Conservation (phyloP, 1,139 yeast genomes). For the Tardiomyces blankii region DNA sequence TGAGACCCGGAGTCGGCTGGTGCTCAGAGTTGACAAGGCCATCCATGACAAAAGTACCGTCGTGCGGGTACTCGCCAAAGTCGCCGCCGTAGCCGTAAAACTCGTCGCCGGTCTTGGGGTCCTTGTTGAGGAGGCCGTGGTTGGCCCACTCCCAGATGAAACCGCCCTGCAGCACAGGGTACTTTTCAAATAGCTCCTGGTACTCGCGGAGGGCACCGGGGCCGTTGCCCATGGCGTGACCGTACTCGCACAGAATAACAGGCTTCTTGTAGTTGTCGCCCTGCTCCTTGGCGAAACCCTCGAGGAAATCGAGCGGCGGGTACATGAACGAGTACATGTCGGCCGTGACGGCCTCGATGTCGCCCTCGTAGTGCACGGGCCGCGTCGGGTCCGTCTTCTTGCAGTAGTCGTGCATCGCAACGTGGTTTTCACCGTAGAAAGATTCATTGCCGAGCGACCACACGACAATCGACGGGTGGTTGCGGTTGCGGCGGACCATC, state of each 20-base stretch:
- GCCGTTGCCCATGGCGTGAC: constrained; percentile 32
- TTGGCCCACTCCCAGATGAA: constrained; percentile 33
- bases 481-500: constrained; percentile 24
- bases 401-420: constrained; percentile 21
- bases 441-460: constrained; percentile 33
- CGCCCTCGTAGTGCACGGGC: constrained; percentile 27
- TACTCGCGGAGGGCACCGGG: constrained; percentile 28
- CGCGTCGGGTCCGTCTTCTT: constrained; percentile 18
- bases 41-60: constrained; percentile 30
- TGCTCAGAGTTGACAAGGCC: constrained; percentile 26
- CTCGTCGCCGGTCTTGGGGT: constrained; percentile 3
- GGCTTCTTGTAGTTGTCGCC: constrained; percentile 17
- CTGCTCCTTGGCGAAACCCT: constrained; percentile 13
- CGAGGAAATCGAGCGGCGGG: constrained; percentile 18
- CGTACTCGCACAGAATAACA: constrained; percentile 28
- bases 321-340: constrained; percentile 29
- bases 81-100: constrained; percentile 29
- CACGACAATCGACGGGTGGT: constrained; percentile 26
- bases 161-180: constrained; percentile 27
- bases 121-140: constrained; percentile 21
- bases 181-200: constrained; percentile 23
- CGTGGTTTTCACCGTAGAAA: constrained; percentile 26
- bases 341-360: constrained; percentile 10
- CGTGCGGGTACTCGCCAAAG: constrained; percentile 27
- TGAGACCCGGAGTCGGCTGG: constrained; percentile 28